phyloP scores from a whole-genome alignment of 2,329 filamentous ascomycete species.

The Cadophora sp. region DNA sequence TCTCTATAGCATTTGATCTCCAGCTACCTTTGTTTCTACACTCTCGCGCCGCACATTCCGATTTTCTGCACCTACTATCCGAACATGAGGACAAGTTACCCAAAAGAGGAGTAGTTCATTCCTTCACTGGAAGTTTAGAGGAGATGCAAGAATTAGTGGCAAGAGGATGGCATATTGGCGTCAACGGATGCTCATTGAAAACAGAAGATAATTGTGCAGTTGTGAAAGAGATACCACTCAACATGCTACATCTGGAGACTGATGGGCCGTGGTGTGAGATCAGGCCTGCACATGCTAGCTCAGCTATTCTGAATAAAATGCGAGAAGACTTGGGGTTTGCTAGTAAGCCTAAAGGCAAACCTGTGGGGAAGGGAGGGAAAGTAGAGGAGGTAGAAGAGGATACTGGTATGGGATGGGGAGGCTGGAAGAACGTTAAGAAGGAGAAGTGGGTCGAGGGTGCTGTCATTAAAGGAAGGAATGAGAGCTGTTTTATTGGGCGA shows the following conservation, averaged over 20 bases:
- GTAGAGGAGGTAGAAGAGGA: conserved; percentile 10
- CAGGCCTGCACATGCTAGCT: conserved; percentile 81
- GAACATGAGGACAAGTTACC: conserved; percentile 71
- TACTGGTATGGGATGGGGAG: conserved; percentile 49
- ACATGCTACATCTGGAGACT: conserved; percentile 90
- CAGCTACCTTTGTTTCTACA: conserved; percentile 91
- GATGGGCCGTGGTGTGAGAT: conserved; percentile 99
- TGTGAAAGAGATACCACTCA: conserved; percentile 78
- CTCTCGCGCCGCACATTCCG: conserved; percentile 83
- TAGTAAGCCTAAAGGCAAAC: neutral
- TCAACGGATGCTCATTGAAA: conserved; percentile 97
- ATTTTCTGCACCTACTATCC: conserved; percentile 78
- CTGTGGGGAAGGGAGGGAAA: neutral
- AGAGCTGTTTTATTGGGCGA: conserved; percentile 84
- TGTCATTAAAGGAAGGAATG: conserved; percentile 95
- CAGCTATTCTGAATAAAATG: conserved; percentile 40
- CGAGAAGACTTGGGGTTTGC: conserved; percentile 3
- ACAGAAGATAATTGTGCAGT: conserved; percentile 89
- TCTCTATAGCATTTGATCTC: conserved; percentile 52
- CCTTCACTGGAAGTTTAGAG: conserved; percentile 86
- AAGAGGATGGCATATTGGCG: conserved; percentile 86
- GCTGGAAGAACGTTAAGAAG: conserved; percentile 87
- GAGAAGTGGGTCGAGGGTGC: conserved; percentile 88
- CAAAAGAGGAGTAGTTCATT: conserved; percentile 86
- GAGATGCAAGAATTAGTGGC: conserved; percentile 84